Percentiles rank a stretch among this genome's conserved stretches.
Evolutionary conservation across 2,329 filamentous ascomycete species (phyloP).

Genomic region (Paecilomyces dactylethromorphus): DNA sequence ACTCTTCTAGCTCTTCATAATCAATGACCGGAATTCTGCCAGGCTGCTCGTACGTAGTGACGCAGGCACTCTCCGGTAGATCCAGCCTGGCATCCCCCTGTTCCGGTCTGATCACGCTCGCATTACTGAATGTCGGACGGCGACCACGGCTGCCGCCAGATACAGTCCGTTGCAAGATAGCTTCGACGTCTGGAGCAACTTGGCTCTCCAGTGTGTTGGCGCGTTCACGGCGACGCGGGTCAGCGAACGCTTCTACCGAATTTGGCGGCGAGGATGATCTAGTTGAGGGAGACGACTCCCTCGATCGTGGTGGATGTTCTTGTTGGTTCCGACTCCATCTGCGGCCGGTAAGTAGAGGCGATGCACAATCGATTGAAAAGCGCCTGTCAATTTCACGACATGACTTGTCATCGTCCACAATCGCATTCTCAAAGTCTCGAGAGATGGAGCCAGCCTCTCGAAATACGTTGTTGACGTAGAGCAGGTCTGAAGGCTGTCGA

Average conservation of each 20-base stretch:
- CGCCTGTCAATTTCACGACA: constrained; percentile 29
- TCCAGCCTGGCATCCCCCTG: constrained; percentile 28
- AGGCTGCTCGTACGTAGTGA: constrained; percentile 70
- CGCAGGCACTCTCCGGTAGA: constrained; percentile 65
- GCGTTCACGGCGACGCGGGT: constrained; percentile 77
- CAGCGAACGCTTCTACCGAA: constrained; percentile 94
- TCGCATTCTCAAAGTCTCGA: constrained; percentile 80
- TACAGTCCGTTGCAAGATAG: constrained; percentile 61
- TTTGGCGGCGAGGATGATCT: constrained; percentile 84
- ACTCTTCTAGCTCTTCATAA: constrained; percentile 90
- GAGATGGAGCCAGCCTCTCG: constrained; percentile 44
- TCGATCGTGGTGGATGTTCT: constrained; percentile 35
- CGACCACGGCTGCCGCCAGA: constrained; percentile 62
- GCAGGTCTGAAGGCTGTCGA: constrained; percentile 41
- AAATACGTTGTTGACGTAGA: constrained; percentile 43
- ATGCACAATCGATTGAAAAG: constrained; percentile 37
- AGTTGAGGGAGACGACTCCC: constrained; percentile 47
- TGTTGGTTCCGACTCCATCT: constrained; percentile 30
- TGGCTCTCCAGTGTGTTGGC: constrained; percentile 60
- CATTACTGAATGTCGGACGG: constrained; percentile 54
- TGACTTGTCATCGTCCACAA: constrained; percentile 64
- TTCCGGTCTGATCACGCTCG: constrained; percentile 49
- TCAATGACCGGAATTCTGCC: constrained; percentile 77
- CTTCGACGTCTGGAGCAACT: constrained; percentile 47
- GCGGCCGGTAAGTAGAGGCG: constrained; percentile 25